phyloP scores from a whole-genome alignment of 2,329 filamentous ascomycete species.

The Tolypocladium cylindrosporum region DNA sequence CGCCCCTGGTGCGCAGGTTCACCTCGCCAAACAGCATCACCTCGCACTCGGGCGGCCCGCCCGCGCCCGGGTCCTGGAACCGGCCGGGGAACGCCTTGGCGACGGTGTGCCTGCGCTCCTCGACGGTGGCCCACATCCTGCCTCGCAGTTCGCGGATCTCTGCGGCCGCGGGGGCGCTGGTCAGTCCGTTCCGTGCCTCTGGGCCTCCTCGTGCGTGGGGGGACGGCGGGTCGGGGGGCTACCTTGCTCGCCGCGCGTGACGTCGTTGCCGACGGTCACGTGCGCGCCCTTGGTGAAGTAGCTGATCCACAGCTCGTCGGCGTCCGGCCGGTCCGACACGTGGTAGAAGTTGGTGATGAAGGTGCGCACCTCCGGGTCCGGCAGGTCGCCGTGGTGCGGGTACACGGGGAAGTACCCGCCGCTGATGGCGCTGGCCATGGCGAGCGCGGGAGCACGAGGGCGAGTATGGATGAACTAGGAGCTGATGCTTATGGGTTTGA shows the following conservation, averaged over 20 bases:
- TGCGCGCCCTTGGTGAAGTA: slow-evolving; percentile 31
- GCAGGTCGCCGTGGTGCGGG: slow-evolving; percentile 16
- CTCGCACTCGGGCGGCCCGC: slow-evolving; percentile 15
- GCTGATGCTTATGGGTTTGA: not conserved
- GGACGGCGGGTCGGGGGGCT: not conserved
- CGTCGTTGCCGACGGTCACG: slow-evolving; percentile 30
- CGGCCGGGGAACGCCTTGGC: slow-evolving; percentile 30
- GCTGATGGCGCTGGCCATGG: slow-evolving; percentile 9
- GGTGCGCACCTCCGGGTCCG: slow-evolving; percentile 20
- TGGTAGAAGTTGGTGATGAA: slow-evolving; percentile 35
- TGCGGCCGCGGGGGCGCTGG: too few relatives aligned
- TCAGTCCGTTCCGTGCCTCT: too few relatives aligned
- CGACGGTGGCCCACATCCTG: slow-evolving; percentile 33
- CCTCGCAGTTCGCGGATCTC: slow-evolving; percentile 29
- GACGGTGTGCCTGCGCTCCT: slow-evolving; percentile 28
- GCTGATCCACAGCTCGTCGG: slow-evolving; percentile 32
- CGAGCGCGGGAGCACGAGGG: not conserved
- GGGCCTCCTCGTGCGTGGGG: too few relatives aligned
- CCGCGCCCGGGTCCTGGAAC: slow-evolving; percentile 15
- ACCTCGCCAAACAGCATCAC: slow-evolving; percentile 23
- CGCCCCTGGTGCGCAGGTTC: slow-evolving; percentile 16
- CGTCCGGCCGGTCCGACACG: slow-evolving; percentile 29
- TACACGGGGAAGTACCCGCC: slow-evolving; percentile 21
- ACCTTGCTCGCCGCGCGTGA: slow-evolving; percentile 25
- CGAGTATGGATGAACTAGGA: not conserved